A percentile compares a stretch with the other conserved stretches of the same genome.
Evolutionary conservation across 2,329 filamentous ascomycete genomes (phyloP).

Genomic region (Aspergillus niger): DNA sequence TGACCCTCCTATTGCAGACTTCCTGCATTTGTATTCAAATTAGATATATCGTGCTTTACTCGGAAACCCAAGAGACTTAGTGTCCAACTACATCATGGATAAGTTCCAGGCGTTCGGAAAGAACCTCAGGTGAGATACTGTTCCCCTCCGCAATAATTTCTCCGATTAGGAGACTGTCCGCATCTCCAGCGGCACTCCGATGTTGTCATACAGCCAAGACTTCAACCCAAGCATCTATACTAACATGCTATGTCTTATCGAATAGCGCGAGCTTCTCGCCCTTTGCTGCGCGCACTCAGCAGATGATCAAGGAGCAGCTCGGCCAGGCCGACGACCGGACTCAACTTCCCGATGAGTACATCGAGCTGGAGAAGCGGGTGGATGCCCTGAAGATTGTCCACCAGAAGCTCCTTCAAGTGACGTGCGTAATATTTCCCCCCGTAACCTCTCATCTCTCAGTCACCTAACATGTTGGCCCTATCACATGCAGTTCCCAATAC

Average conservation of each 20-base stretch:
- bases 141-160: constrained; percentile 1
- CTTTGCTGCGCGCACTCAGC: constrained; percentile 89
- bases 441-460: not conserved
- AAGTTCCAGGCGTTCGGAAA: constrained; percentile 71
- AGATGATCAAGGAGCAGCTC: constrained; percentile 97
- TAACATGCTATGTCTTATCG: constrained; percentile 41
- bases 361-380: constrained; percentile 97
- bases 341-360: constrained; percentile 93
- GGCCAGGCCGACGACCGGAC: constrained; percentile 97
- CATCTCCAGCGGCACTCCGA: constrained; percentile 2
- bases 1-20: constrained; percentile 4
- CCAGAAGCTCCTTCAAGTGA: constrained; percentile 95
- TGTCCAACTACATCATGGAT: constrained; percentile 56
- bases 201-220: not conserved
- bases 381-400: constrained; percentile 97
- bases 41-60: not conserved
- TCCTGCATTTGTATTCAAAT: not conserved
- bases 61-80: constrained; percentile 3
- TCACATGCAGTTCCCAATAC: constrained; percentile 76
- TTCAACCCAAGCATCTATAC: constrained; percentile 31
- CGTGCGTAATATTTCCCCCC: constrained; percentile 61
- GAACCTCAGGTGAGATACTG: constrained; percentile 62
- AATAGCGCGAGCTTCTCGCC: constrained; percentile 83
- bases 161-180: constrained; percentile 3
- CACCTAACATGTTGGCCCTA: constrained; percentile 6